phyloP scores from a whole-genome alignment of 176 grass and related monocot genomes.

The Aechmea fasciata region DNA sequence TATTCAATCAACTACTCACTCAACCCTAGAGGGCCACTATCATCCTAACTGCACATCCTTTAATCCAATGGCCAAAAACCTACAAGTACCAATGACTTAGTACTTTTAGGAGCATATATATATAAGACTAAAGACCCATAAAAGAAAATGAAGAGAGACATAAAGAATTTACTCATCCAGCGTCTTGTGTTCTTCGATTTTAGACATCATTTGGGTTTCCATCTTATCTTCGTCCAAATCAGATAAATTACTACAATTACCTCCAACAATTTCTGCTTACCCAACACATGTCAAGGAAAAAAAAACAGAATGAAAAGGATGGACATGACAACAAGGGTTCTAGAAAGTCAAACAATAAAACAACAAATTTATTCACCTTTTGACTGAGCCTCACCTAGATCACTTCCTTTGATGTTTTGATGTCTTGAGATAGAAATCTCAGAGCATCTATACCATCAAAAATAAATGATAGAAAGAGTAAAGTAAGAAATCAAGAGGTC shows the following conservation, averaged over 20 bases:
- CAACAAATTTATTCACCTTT: slow-evolving; percentile 23
- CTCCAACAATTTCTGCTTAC: slow-evolving; percentile 39
- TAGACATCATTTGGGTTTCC: slow-evolving; percentile 24
- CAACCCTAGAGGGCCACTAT: too few species aligned
- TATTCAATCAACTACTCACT: too few species aligned
- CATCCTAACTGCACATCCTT: too few species aligned
- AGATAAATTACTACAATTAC: slow-evolving; percentile 30
- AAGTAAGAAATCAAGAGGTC: slow-evolving; percentile 6
- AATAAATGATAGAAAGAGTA: not conserved
- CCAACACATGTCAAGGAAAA: not conserved
- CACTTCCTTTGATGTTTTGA: slow-evolving; percentile 37
- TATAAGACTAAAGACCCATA: too few species aligned
- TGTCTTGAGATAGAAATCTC: slow-evolving; percentile 27
- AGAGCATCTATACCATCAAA: slow-evolving; percentile 14
- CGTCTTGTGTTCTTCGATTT: slow-evolving; percentile 19
- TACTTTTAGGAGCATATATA: too few species aligned
- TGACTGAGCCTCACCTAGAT: slow-evolving; percentile 36
- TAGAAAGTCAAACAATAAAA: slow-evolving; percentile 10
- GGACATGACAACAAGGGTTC: not conserved
- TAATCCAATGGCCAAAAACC: too few species aligned
- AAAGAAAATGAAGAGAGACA: slow-evolving; percentile 5
- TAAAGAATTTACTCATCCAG: slow-evolving; percentile 24
- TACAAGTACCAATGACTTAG: too few species aligned
- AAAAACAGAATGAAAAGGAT: not conserved
- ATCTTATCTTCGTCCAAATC: slow-evolving; percentile 24